Evolutionary conservation across 805 yeast genomes (phyloP), one percentile per base, ranked within the genome.

Genomic region (Kodamaea restingae): DNA sequence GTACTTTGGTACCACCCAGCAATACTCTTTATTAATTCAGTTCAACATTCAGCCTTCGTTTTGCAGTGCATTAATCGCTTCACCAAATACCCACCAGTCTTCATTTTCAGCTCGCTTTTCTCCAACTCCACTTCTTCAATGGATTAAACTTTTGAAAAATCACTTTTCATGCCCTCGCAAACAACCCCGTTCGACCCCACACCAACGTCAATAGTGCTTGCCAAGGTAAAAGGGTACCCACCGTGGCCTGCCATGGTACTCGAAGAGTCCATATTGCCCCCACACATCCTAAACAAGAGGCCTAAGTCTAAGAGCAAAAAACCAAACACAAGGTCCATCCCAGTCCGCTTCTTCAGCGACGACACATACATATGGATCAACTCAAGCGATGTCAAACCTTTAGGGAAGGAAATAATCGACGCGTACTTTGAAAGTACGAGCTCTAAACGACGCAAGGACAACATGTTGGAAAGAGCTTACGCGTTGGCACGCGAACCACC

Each of bases 221-320:
- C 93, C 6, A 87, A 87, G 58, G 79, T 87, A 35, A 87, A 85
- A 53, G 95, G 95, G 7, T 87, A 80, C 55, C 85, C 95, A 2
- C 83, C 90, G 30, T 87, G 96, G 96, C 96, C 96, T 0, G 88
- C 90, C 2, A 80, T 86, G 78, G 79, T 85, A 3, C 72, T 86
- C 3, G 81, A 80, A 1, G 74, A 66, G 43, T 69, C 71, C 12
- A 58, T 76, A 6, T 67, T 86, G 4, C 93, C 95, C 0, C 75
- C 65, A 15, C 64, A 70, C 48, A 75, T 85, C 20, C 47, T 61
- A 18, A 56, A 60, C 12, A 71, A 68, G 44, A 73, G 69, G 41
- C 85, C 87, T 11, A 75, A 75, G 47, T 51, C 50, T 17, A 35
- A 34, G 33, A 28, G 24, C 10, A 22, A 36, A 11, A 27, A 25